Conservation (phyloP, 768 basidiomycete genomes). For the Bullera alba region DNA sequence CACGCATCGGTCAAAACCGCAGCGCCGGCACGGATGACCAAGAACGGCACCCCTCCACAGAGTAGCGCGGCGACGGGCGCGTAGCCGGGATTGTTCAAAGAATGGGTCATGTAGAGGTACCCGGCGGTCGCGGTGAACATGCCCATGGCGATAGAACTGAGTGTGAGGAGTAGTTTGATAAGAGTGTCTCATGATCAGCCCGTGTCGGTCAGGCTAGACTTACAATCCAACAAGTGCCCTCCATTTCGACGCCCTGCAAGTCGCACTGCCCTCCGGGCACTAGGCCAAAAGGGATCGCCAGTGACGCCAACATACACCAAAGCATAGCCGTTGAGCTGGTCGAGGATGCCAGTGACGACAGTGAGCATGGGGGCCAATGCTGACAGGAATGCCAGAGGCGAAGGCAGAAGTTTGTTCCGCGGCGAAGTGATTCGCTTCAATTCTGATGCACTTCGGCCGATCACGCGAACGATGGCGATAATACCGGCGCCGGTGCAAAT, state of each 20-base stretch:
- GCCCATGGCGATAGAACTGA: conserved; percentile 68
- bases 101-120: conserved; percentile 84
- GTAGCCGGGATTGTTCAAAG: conserved; percentile 60
- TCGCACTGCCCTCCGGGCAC: conserved; percentile 55
- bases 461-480: conserved; percentile 61
- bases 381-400: conserved; percentile 37
- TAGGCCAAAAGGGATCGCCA: conserved; percentile 61
- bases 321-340: conserved; percentile 59
- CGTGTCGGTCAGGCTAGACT: conserved; percentile 10
- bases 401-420: conserved; percentile 34
- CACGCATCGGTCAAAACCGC: conserved; percentile 71
- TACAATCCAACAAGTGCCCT: conserved; percentile 46
- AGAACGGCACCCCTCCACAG: conserved; percentile 68
- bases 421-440: conserved; percentile 34
- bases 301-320: conserved; percentile 69
- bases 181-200: conserved; percentile 55
- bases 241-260: conserved; percentile 46
- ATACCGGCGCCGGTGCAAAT: conserved; percentile 70
- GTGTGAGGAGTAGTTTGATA: conserved; percentile 57
- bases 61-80: conserved; percentile 69
- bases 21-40: conserved; percentile 76
- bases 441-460: conserved; percentile 45
- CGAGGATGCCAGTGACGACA: conserved; percentile 47
- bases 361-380: conserved; percentile 42
- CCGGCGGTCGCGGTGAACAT: conserved; percentile 74